Evolutionary conservation across 176 grass and related monocot genomes (phyloP).

Genomic region (Hyparrhenia diplandra): DNA sequence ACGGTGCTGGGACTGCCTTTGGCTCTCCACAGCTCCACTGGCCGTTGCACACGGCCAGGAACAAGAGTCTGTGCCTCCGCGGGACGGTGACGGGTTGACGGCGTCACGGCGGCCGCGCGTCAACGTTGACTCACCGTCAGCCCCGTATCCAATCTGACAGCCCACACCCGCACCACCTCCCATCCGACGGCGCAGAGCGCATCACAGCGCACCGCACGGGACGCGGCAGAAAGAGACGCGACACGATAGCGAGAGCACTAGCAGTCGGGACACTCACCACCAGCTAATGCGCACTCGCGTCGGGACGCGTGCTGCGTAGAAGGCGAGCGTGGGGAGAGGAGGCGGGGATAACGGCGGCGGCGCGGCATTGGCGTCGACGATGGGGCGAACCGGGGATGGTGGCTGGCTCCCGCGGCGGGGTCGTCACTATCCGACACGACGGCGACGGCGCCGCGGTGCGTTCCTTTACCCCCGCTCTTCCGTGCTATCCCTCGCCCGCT

Average conservation of each 20-base stretch:
- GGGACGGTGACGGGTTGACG: neutral
- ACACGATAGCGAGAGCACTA: neutral
- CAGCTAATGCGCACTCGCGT: neutral
- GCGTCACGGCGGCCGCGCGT: neutral
- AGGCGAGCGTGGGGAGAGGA: neutral
- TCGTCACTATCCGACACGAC: slow-evolving; percentile 69
- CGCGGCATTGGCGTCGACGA: too few species aligned
- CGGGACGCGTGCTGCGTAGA: slow-evolving; percentile 3
- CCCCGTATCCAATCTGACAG: neutral
- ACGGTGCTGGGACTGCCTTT: neutral
- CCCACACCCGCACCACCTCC: too few species aligned
- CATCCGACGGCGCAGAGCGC: neutral
- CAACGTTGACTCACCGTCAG: slow-evolving; percentile 18
- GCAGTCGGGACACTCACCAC: neutral
- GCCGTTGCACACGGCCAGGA: neutral
- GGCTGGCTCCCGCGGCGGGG: slow-evolving; percentile 70
- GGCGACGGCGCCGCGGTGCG: slow-evolving; percentile 44
- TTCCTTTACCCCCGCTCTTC: neutral
- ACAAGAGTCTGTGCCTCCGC: neutral
- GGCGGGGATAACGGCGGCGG: neutral
- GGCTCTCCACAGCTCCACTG: neutral
- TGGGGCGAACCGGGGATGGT: slow-evolving; percentile 75
- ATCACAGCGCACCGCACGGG: neutral
- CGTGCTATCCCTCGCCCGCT: too few species aligned
- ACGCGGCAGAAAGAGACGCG: neutral